Percentiles rank a stretch among this genome's conserved stretches.
Conservation (phyloP, 2,329 filamentous ascomycete species). For the Pseudogymnoascus sp. region DNA sequence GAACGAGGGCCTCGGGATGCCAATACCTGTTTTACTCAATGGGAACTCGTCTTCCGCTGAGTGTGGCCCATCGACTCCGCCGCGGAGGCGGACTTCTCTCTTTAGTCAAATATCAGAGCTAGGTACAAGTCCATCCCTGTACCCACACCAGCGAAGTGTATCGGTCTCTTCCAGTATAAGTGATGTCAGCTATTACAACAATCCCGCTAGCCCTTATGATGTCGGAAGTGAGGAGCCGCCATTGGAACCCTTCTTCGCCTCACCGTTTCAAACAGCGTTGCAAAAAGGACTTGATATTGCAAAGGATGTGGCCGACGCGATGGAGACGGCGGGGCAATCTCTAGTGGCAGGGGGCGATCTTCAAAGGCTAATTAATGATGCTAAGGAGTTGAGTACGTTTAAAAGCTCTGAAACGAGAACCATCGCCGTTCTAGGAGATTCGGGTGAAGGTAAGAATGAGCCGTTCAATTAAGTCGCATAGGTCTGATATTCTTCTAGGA, state of each 20-base stretch:
- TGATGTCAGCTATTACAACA: slow-evolving; percentile 11
- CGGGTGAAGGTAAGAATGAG: neutral
- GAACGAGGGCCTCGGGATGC: neutral
- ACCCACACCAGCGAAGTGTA: slow-evolving; percentile 13
- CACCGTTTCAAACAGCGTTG: slow-evolving; percentile 13
- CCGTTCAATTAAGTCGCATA: neutral
- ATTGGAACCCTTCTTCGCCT: slow-evolving; percentile 15
- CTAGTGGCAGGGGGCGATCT: slow-evolving; percentile 11
- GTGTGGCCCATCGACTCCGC: neutral
- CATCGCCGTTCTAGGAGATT: slow-evolving; percentile 14
- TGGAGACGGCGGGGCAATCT: slow-evolving; percentile 11
- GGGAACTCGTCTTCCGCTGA: neutral
- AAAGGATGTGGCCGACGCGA: slow-evolving; percentile 13
- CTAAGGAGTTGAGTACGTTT: slow-evolving; percentile 13
- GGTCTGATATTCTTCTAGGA: slow-evolving; percentile 17
- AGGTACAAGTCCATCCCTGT: slow-evolving; percentile 9
- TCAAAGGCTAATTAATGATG: slow-evolving; percentile 15
- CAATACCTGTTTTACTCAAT: neutral
- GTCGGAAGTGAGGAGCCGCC: slow-evolving; percentile 16
- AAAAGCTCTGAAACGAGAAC: slow-evolving; percentile 16
- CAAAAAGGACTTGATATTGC: slow-evolving; percentile 14
- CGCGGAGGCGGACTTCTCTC: neutral
- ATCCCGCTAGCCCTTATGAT: slow-evolving; percentile 12
- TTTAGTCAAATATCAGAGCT: slow-evolving; percentile 10
- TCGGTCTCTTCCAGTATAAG: slow-evolving; percentile 12